Base-by-base conservation (phyloP, 192 early-diverging fungal species). In the Helicostylum pulchrum region DNA sequence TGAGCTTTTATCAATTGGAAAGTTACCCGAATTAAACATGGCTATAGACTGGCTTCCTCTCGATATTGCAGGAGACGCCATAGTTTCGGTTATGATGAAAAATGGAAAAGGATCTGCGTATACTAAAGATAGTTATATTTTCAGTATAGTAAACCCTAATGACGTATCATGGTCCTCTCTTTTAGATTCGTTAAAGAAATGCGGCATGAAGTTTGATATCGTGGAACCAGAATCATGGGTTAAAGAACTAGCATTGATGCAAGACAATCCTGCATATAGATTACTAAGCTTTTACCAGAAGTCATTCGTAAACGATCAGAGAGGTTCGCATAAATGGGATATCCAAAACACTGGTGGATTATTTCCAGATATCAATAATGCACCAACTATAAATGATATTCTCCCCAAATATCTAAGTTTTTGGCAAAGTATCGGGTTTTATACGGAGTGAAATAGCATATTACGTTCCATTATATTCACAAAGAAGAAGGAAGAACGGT, bases 31-130 rank as follows among this genome's bases (percentile, higher is more conserved):
- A 2, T 17, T 69, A 31, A 15, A 59, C 5, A 7, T 17, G 2
- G 39, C 26, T n/a, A 55, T 75, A 51, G 59, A 68, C 46, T 75
- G 73, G 73, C 36, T 75, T 7, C 73, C 67, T 1, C 34, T 70
- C 21, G 67, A 75, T 32, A 47, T 60, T 50, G 56, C 67, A 30
- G 67, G 67, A 9, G 5, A 31, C 7, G 30, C 58, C 1, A 70
- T 75, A 21, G 36, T 17, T 0, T 62, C 66, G 8, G 61, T 75
- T 11, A 69, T 69, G 49, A 6, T 53, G 17, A 47, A 55, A 10
- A 58, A 58, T 7, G 59, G 50, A 17, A 11, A 31, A 17, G 47
- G n/a, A 11, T 31, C 42, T 4, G 0, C 9, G 3, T 6, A 4
- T 10, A 0, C 14, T 5, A 21, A 44, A 2, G n/a, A 23, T 11